Conservation (phyloP, 2,329 filamentous ascomycete genomes). For the Ophiocordyceps camponoti-leonardi region DNA sequence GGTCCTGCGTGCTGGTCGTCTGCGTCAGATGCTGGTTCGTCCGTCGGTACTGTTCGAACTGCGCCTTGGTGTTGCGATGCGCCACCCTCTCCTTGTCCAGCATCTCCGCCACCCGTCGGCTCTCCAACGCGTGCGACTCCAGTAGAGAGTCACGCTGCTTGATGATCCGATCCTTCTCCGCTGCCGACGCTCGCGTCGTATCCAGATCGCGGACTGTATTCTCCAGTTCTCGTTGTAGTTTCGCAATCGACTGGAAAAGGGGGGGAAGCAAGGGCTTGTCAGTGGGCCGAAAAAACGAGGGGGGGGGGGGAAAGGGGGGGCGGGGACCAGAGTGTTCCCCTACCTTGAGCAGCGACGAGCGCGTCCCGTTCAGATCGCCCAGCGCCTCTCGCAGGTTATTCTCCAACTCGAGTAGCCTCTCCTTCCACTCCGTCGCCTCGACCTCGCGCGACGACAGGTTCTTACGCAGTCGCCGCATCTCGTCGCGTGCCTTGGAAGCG, state of each 20-base stretch:
- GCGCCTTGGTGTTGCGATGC: conserved; percentile 71
- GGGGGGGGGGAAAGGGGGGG: neutral
- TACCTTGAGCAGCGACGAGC: conserved; percentile 70
- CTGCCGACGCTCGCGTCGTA: conserved; percentile 53
- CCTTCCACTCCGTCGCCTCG: conserved; percentile 81
- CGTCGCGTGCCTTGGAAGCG: conserved; percentile 66
- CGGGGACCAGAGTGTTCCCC: conserved; percentile 5
- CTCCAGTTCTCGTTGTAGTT: conserved; percentile 76
- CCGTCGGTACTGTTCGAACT: conserved; percentile 77
- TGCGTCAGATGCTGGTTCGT: conserved; percentile 76
- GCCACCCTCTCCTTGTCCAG: conserved; percentile 79
- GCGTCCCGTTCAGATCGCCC: conserved; percentile 73
- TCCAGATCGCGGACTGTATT: conserved; percentile 71
- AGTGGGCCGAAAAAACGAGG: neutral
- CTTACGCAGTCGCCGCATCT: conserved; percentile 67
- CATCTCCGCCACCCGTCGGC: conserved; percentile 66
- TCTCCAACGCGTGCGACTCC: conserved; percentile 77
- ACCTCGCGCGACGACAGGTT: conserved; percentile 68
- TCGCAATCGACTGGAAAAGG: conserved; percentile 54
- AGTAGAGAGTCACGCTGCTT: conserved; percentile 78
- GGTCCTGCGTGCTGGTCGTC: conserved; percentile 71
- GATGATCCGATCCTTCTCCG: conserved; percentile 83
- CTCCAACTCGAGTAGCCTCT: conserved; percentile 77
- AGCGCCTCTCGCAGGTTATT: conserved; percentile 73
- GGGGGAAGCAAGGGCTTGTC: neutral